phyloP scores from a whole-genome alignment of 2,329 filamentous ascomycete species.

The Neobulgaria alba region DNA sequence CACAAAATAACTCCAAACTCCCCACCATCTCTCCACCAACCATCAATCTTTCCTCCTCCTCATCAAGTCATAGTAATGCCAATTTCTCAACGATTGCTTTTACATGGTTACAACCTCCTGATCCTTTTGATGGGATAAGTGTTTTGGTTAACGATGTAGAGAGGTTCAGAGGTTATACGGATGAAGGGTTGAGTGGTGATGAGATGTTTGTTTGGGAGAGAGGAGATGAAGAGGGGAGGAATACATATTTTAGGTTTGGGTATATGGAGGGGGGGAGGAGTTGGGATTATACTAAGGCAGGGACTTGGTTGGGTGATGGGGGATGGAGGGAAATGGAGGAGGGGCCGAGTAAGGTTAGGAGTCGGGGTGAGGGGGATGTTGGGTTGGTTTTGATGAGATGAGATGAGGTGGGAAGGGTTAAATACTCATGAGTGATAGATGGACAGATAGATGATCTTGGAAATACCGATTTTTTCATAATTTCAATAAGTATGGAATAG shows the following conservation, averaged over 20 bases:
- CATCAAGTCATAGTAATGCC: too few species aligned
- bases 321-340: slow-evolving; percentile 55
- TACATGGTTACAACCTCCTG: slow-evolving; percentile 33
- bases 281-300: slow-evolving; percentile 69
- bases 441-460: too few species aligned
- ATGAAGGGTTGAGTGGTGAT: slow-evolving; percentile 36
- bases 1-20: slow-evolving; percentile 52
- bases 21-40: slow-evolving; percentile 42
- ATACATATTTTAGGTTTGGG: slow-evolving; percentile 72
- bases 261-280: slow-evolving; percentile 57
- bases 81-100: slow-evolving; percentile 33
- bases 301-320: slow-evolving; percentile 56
- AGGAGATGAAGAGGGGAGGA: slow-evolving; percentile 35
- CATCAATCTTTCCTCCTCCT: slow-evolving; percentile 39
- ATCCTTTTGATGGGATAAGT: slow-evolving; percentile 64
- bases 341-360: slow-evolving; percentile 26
- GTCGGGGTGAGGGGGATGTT: too few species aligned
- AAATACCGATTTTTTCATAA: too few species aligned
- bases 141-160: slow-evolving; percentile 83
- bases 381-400: too few species aligned
- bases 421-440: too few species aligned
- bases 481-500: too few species aligned
- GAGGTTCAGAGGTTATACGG: slow-evolving; percentile 64
- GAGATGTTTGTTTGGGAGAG: slow-evolving; percentile 52
- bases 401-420: too few species aligned